phyloP scores from a whole-genome alignment of 495 filamentous ascomycete species.

The Xeromyces bisporus region DNA sequence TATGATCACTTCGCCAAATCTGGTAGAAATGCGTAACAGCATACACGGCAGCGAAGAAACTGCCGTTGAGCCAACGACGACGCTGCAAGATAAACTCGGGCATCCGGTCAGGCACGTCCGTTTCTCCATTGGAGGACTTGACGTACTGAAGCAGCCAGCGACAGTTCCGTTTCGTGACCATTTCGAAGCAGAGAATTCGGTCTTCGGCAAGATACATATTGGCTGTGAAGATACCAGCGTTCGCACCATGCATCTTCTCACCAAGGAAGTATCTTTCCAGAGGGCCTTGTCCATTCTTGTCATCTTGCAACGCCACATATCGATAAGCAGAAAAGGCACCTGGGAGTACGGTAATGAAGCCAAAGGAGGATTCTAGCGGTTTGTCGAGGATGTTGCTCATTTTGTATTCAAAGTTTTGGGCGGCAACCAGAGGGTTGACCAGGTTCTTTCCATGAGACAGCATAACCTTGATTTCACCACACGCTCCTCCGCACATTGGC shows the following conservation, averaged over 20 bases:
- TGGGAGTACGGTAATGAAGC: constrained; percentile 91
- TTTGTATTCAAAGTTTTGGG: constrained; percentile 99
- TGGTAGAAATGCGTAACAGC: constrained; percentile 87
- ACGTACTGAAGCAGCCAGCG: constrained; percentile 97
- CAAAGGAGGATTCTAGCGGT: constrained; percentile 91
- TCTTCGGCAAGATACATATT: constrained; percentile 99
- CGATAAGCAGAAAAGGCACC: constrained; percentile 98
- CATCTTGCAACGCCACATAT: constrained; percentile 87
- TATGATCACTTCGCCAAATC: constrained; percentile 84
- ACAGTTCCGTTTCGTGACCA: constrained; percentile 92
- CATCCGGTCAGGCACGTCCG: constrained; percentile 92
- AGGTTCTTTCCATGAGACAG: constrained; percentile 81
- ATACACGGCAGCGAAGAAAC: constrained; percentile 96
- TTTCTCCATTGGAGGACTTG: constrained; percentile 90
- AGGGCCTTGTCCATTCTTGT: constrained; percentile 81
- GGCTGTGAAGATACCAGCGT: constrained; percentile 93
- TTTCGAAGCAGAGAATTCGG: constrained; percentile 97
- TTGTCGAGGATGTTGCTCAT: constrained; percentile 99
- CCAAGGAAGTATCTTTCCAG: constrained; percentile 95
- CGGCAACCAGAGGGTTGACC: constrained; percentile 84
- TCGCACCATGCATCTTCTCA: constrained; percentile 91
- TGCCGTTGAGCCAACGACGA: constrained; percentile 94
- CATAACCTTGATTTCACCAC: constrained; percentile 99
- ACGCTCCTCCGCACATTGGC: constrained; percentile 92
- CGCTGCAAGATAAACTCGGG: constrained; percentile 92